A percentile compares a stretch with the other conserved stretches of the same genome.
Evolutionary conservation across 2,329 filamentous ascomycete genomes (phyloP).

Genomic region (Pezicula radicicola): DNA sequence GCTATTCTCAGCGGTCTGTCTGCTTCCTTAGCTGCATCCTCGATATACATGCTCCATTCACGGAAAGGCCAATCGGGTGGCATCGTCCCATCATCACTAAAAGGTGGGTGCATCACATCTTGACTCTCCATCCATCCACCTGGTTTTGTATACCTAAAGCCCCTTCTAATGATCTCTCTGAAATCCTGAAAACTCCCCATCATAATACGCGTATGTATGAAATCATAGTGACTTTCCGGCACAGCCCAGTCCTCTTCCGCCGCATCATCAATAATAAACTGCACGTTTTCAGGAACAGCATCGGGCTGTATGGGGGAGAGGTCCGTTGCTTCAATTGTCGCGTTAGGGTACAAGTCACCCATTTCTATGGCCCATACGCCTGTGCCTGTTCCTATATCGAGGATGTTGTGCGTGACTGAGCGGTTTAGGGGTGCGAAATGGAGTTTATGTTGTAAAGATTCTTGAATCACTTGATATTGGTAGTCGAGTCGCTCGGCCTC

Average conservation of each 20-base stretch:
- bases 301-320: slow-evolving; percentile 63
- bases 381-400: slow-evolving; percentile 47
- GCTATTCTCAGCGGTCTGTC: slow-evolving; percentile 36
- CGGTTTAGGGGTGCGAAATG: slow-evolving; percentile 38
- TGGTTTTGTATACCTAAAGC: slow-evolving; percentile 7
- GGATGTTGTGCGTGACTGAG: slow-evolving; percentile 31
- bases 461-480: slow-evolving; percentile 42
- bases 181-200: slow-evolving; percentile 55
- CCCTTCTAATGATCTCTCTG: slow-evolving; percentile 24
- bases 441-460: slow-evolving; percentile 34
- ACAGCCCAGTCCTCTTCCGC: slow-evolving; percentile 38
- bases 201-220: slow-evolving; percentile 53
- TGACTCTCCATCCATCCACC: slow-evolving; percentile 13
- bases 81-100: slow-evolving; percentile 44
- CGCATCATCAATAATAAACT: slow-evolving; percentile 54
- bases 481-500: slow-evolving; percentile 44
- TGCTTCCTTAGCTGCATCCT: slow-evolving; percentile 5
- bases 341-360: slow-evolving; percentile 55
- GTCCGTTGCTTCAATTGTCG: slow-evolving; percentile 58
- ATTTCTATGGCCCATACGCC: slow-evolving; percentile 66
- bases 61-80: slow-evolving; percentile 31
- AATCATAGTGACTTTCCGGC: slow-evolving; percentile 47
- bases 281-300: slow-evolving; percentile 66
- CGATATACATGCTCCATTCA: slow-evolving; percentile 3
- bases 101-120: slow-evolving; percentile 9